Evolutionary conservation across 805 yeast species (phyloP).

Genomic region (Candida lessepsii): DNA sequence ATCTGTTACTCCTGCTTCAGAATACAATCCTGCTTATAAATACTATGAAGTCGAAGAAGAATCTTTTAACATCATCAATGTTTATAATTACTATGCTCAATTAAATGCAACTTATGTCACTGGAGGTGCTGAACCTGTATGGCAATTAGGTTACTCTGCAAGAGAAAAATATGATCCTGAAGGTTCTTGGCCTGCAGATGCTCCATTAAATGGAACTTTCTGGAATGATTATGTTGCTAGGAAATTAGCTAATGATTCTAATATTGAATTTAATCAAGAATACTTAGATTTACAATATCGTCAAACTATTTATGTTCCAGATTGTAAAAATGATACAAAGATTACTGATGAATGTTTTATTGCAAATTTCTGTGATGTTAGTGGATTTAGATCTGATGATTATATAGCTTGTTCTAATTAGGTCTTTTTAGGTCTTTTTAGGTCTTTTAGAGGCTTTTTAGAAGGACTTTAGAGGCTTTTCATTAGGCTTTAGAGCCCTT

Average conservation of each 20-base stretch:
- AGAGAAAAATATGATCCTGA: conserved; percentile 55
- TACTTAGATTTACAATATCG: conserved; percentile 53
- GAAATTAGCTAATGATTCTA: conserved; percentile 17
- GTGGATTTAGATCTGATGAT: conserved; percentile 12
- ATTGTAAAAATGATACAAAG: conserved; percentile 36
- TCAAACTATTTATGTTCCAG: conserved; percentile 52
- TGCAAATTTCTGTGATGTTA: conserved; percentile 22
- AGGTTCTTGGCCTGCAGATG: conserved; percentile 52
- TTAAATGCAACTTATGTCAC: conserved; percentile 56
- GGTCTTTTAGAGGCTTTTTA: neutral
- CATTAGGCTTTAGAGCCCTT: no score
- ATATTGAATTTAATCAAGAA: conserved; percentile 46
- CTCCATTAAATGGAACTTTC: conserved; percentile 67
- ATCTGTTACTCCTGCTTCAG: conserved; percentile 59
- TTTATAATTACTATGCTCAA: conserved; percentile 57
- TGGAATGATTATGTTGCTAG: conserved; percentile 45
- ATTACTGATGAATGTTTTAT: conserved; percentile 22
- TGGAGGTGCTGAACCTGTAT: conserved; percentile 55
- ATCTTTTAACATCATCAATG: conserved; percentile 60
- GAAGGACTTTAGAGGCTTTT: no score
- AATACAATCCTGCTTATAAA: conserved; percentile 70
- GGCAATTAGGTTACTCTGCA: conserved; percentile 66
- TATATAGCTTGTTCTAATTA: conserved; percentile 1
- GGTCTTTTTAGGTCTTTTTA: no score
- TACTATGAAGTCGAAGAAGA: conserved; percentile 64